Evolutionary conservation across 2,329 filamentous ascomycete species (phyloP).

Genomic region (Aspergillus luchuensis): DNA sequence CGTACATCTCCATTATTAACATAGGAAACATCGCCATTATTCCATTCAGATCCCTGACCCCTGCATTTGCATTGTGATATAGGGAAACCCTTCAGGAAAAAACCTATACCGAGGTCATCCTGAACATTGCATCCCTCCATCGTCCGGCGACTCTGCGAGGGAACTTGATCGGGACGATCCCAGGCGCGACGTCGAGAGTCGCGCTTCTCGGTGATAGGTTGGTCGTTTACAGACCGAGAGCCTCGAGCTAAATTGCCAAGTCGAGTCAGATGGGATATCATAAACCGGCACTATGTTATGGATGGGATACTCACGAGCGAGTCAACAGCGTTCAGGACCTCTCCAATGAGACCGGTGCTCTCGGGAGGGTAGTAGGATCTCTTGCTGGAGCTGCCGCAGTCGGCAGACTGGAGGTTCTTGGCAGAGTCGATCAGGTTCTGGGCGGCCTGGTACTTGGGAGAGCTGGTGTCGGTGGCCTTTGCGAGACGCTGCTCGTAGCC

Average conservation of each 20-base stretch:
- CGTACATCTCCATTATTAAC: neutral
- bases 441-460: neutral
- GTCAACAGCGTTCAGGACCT: too few species aligned
- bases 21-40: neutral
- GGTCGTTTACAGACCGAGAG: neutral
- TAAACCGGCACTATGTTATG: neutral
- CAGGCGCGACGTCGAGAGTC: neutral
- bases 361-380: neutral
- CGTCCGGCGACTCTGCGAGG: neutral
- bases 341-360: neutral
- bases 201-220: neutral
- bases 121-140: neutral
- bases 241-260: neutral
- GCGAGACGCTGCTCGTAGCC: neutral
- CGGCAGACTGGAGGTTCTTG: neutral
- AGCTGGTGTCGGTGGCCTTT: neutral
- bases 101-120: constrained; percentile 1
- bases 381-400: neutral
- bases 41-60: neutral
- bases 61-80: constrained; percentile 2
- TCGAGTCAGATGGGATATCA: neutral
- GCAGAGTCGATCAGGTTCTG: neutral
- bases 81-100: neutral
- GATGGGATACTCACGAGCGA: too few species aligned
- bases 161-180: neutral